Base-by-base conservation (phyloP, 345 rosid genomes). In the Garcia nutans region DNA sequence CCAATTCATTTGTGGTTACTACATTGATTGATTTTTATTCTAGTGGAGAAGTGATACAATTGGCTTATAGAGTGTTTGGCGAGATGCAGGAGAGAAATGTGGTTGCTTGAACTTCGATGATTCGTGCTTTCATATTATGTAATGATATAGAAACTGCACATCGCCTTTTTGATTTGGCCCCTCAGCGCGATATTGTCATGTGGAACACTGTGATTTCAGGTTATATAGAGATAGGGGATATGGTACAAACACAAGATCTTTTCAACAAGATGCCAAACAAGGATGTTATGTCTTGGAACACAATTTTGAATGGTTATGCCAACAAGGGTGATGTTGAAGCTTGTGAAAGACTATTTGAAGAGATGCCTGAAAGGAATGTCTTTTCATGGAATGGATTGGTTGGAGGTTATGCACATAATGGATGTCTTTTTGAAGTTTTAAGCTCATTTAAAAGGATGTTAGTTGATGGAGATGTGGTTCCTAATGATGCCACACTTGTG, bases 251-350 rank as follows among this genome's bases (percentile, higher is more conserved):
- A 56, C 80, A 77, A 70, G 83, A 85, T 77, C 88, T 93, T 76
- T 95, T 95, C 41, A 78, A 87, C 86, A 83, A 13, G 70, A 90
- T 90, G 91, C 94, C 93, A 2, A 76, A 78, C 65, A 85, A 63
- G 73, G 97, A 95, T 83, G 82, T 89, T 0, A 95, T 95, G 91
- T 89, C 94, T 1, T 93, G 99, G 99, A 93, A 95, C 49, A 90
- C 93, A 0, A n/a, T 89, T 76, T 79, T 91, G 78, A 86, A 83
- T 52, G 97, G 96, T 47, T 90, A 87, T 68, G 94, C 93, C 0
- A 83, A 42, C 76, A 62, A 68, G 28, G 88, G 97, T 72, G 88
- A 89, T 83, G 49, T 85, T 10, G 82, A 80, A 73, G 87, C 84
- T 37, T 88, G 86, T 75, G 83, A 83, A 78, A 79, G 77, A 65